A percentile compares a stretch with the other conserved stretches of the same genome.
Conservation (phyloP, 306 rosid genomes). For the Cicer cuneatum region DNA sequence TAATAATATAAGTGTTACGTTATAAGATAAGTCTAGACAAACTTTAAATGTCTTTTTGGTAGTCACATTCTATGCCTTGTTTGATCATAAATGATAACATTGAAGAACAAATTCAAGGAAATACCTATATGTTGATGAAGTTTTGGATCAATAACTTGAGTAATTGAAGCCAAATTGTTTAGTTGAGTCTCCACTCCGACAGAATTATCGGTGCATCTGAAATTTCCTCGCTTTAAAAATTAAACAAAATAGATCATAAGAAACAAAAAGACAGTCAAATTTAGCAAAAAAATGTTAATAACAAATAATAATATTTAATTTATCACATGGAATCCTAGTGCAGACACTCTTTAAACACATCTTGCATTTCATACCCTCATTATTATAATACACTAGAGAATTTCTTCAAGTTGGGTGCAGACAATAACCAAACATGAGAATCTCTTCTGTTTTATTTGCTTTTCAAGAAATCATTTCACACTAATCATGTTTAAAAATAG, state of each 20-base stretch:
- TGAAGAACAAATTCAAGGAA: conserved; percentile 13
- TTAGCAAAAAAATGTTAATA: not conserved
- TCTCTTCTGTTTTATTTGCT: not conserved
- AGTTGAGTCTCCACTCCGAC: conserved; percentile 94
- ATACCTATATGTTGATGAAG: conserved; percentile 96
- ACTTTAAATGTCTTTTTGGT: too few species aligned
- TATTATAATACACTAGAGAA: conserved; percentile 1
- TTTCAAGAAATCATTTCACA: conserved; percentile 23
- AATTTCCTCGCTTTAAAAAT: conserved; percentile 82
- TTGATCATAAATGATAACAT: not conserved
- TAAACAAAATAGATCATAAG: conserved; percentile 46
- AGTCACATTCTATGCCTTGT: too few species aligned
- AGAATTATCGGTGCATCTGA: conserved; percentile 83
- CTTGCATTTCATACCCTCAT: not conserved
- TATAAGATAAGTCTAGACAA: too few species aligned
- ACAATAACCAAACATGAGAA: not conserved
- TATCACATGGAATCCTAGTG: not conserved
- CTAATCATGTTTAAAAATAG: not conserved
- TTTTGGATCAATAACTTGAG: conserved; percentile 95
- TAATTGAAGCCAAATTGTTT: conserved; percentile 75
- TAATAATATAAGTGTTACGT: too few species aligned
- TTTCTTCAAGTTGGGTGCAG: not conserved
- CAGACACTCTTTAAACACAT: not conserved
- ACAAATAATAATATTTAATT: not conserved
- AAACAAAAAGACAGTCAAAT: conserved; percentile 29